phyloP scores from a whole-genome alignment of 495 filamentous ascomycete species.

The Xylaria cubensis region DNA sequence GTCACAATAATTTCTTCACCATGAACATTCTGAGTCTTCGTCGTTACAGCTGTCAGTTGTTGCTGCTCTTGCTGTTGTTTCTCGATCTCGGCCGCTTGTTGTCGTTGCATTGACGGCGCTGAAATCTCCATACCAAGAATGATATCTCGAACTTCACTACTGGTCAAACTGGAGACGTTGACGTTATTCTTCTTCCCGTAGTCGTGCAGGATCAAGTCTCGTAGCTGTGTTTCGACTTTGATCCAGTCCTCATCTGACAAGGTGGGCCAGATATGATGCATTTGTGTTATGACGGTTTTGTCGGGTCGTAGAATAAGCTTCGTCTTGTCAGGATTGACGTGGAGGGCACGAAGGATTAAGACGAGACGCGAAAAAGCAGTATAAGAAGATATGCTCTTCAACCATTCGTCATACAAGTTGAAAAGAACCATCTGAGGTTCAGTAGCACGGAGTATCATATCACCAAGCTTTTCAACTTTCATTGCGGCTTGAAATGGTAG shows the following conservation, averaged over 20 bases:
- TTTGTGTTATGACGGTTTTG: conserved; percentile 97
- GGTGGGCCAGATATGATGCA: conserved; percentile 98
- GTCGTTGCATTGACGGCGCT: conserved; percentile 96
- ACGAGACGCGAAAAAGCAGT: conserved; percentile 97
- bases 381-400: conserved; percentile 98
- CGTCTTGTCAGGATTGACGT: conserved; percentile 98
- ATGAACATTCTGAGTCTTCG: conserved; percentile 96
- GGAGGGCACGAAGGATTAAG: conserved; percentile 91
- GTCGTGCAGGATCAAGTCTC: conserved; percentile 96
- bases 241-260: conserved; percentile 98
- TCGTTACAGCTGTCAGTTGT: conserved; percentile 96
- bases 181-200: conserved; percentile 99
- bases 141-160: conserved; percentile 96
- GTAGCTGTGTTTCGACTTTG: conserved; percentile 94
- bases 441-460: conserved; percentile 98
- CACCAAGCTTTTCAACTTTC: conserved; percentile 99
- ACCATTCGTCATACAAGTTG: conserved; percentile 99
- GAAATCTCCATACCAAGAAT: conserved; percentile 99
- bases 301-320: conserved; percentile 97
- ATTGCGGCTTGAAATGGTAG: conserved; percentile 99
- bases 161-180: conserved; percentile 95
- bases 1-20: conserved; percentile 99
- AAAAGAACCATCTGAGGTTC: conserved; percentile 99
- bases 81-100: conserved; percentile 98
- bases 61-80: conserved; percentile 97